phyloP scores from a whole-genome alignment of 2,329 filamentous ascomycete species.

The Diaporthe helianthi region DNA sequence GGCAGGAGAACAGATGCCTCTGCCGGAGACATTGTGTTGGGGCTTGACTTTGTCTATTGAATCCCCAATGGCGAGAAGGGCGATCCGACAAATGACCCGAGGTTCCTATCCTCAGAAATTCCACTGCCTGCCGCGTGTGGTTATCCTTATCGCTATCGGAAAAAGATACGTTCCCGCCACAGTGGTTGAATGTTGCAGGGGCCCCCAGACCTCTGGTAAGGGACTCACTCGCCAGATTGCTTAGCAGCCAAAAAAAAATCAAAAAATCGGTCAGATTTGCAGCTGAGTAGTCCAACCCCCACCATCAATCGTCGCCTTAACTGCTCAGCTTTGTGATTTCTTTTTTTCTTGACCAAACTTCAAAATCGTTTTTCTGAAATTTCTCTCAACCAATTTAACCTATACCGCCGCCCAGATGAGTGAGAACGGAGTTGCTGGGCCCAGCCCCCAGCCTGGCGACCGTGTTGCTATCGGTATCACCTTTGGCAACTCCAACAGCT shows the following conservation, averaged over 20 bases:
- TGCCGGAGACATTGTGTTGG: constrained; percentile 53
- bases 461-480: constrained; percentile 88
- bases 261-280: constrained; percentile 34
- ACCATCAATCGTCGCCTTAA: constrained; percentile 11
- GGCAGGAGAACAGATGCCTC: constrained; percentile 76
- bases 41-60: not conserved
- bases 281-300: constrained; percentile 19
- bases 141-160: constrained; percentile 29
- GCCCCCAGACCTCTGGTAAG: not conserved
- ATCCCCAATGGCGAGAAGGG: not conserved
- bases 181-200: constrained; percentile 24
- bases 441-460: constrained; percentile 61
- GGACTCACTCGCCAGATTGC: constrained; percentile 30
- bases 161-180: not conserved
- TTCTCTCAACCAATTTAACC: not conserved
- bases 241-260: constrained; percentile 35
- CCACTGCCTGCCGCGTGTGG: constrained; percentile 26
- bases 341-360: not conserved
- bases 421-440: constrained; percentile 52
- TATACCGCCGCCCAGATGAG: constrained; percentile 47
- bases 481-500: constrained; percentile 98
- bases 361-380: not conserved
- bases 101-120: not conserved
- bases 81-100: not conserved
- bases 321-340: not conserved